A percentile compares a stretch with the other conserved stretches of the same genome.
phyloP scores from a whole-genome alignment of 2,329 filamentous ascomycete genomes.

The Cladophialophora psammophila region DNA sequence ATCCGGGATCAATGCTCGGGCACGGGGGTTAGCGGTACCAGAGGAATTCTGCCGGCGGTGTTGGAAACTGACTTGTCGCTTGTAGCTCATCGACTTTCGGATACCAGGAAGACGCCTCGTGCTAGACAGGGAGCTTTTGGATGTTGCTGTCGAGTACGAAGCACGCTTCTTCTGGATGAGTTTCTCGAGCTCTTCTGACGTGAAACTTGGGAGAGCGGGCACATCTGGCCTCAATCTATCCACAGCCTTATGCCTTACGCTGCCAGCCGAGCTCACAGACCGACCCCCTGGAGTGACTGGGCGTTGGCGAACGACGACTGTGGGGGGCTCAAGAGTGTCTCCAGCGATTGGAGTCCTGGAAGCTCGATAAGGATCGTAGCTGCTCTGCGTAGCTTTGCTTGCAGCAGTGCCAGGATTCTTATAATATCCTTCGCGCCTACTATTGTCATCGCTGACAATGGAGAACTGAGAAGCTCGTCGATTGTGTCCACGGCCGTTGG shows the following conservation, averaged over 20 bases:
- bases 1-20: slow-evolving; percentile 33
- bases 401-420: slow-evolving; percentile 54
- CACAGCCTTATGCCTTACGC: slow-evolving; percentile 29
- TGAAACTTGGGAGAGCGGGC: slow-evolving; percentile 34
- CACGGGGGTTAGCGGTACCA: slow-evolving; percentile 39
- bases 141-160: slow-evolving; percentile 42
- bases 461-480: slow-evolving; percentile 64
- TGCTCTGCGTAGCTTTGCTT: slow-evolving; percentile 59
- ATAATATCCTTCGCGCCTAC: slow-evolving; percentile 57
- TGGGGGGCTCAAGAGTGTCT: slow-evolving; percentile 67
- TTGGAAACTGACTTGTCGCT: slow-evolving; percentile 69
- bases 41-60: slow-evolving; percentile 57
- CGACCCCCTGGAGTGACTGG: slow-evolving; percentile 46
- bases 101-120: slow-evolving; percentile 49
- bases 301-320: slow-evolving; percentile 71
- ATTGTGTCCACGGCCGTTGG: slow-evolving; percentile 43
- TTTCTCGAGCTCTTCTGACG: slow-evolving; percentile 35
- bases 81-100: slow-evolving; percentile 60
- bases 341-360: slow-evolving; percentile 63
- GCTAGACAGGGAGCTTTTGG: slow-evolving; percentile 57
- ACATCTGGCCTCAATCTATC: slow-evolving; percentile 28
- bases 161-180: slow-evolving; percentile 34
- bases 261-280: slow-evolving; percentile 43
- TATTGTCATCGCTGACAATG: slow-evolving; percentile 62
- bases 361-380: slow-evolving; percentile 85